These are phyloP conservation scores for Alectoria sarmentosa DNA, from an alignment of 495 filamentous ascomycete species.

Conservation along the genomic window DNA sequence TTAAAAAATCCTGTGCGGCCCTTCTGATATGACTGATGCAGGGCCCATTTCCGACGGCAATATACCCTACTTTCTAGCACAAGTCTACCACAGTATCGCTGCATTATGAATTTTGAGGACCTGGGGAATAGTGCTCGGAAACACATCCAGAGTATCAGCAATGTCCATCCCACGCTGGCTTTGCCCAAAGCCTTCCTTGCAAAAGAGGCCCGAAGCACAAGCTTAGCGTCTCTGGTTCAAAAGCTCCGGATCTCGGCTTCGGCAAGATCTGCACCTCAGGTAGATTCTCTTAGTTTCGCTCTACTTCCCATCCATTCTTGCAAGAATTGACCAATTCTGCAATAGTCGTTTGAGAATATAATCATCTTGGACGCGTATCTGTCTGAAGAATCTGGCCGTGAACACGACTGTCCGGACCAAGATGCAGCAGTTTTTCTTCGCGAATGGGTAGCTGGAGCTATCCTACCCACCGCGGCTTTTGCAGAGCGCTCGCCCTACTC, in stretches of 20 bases:
- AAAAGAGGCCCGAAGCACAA: not conserved
- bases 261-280: not conserved
- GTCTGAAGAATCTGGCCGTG: not conserved
- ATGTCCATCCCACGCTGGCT: not conserved
- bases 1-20: too few species aligned
- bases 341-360: slow-evolving; percentile 11
- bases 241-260: not conserved
- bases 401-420: not conserved
- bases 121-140: not conserved
- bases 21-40: too few species aligned
- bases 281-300: not conserved
- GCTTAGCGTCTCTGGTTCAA: slow-evolving; percentile 7
- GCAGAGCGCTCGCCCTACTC: slow-evolving; percentile 22
- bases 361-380: slow-evolving; percentile 9
- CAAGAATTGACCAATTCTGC: not conserved
- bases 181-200: not conserved
- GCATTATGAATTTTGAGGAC: not conserved
- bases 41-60: too few species aligned
- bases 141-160: slow-evolving; percentile 1
- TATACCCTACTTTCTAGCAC: not conserved
- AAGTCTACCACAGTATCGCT: not conserved
- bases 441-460: slow-evolving; percentile 16
- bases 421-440: slow-evolving; percentile 7
- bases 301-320: not conserved
- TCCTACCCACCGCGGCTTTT: slow-evolving; percentile 20